Conservation (phyloP, 345 rosid species). For the Syzygium oleosum region DNA sequence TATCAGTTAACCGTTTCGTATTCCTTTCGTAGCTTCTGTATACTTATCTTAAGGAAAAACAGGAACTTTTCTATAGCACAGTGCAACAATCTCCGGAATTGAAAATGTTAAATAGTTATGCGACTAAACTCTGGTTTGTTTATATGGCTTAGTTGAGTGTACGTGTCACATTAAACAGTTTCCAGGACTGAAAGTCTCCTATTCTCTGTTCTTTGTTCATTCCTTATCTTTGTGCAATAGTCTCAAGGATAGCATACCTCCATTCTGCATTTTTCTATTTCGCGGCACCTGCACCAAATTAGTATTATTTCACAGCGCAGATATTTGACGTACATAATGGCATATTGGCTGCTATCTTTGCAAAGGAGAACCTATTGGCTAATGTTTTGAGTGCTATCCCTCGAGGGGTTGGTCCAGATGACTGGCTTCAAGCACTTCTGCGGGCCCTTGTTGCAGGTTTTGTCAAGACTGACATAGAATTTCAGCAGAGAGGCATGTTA, state of each 20-base stretch:
- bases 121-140: background rate
- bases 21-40: background rate
- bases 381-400: conserved; percentile 92
- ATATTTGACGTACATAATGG: conserved; percentile 97
- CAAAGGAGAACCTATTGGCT: conserved; percentile 65
- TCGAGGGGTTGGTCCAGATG: conserved; percentile 54
- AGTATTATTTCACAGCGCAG: conserved; percentile 23
- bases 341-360: conserved; percentile 87
- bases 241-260: background rate
- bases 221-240: background rate
- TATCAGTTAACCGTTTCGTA: background rate
- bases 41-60: background rate
- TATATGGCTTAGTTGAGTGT: background rate
- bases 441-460: conserved; percentile 85
- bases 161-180: background rate
- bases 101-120: background rate
- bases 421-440: conserved; percentile 98
- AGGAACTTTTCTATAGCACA: background rate
- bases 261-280: background rate
- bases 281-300: background rate
- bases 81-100: background rate
- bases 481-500: conserved; percentile 72
- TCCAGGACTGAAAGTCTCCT: background rate
- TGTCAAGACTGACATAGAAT: conserved; percentile 95
- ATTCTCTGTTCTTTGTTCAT: background rate